These are phyloP conservation scores for Mycena maculata DNA, from an alignment of 768 basidiomycete genomes.

Conservation along the genomic window DNA sequence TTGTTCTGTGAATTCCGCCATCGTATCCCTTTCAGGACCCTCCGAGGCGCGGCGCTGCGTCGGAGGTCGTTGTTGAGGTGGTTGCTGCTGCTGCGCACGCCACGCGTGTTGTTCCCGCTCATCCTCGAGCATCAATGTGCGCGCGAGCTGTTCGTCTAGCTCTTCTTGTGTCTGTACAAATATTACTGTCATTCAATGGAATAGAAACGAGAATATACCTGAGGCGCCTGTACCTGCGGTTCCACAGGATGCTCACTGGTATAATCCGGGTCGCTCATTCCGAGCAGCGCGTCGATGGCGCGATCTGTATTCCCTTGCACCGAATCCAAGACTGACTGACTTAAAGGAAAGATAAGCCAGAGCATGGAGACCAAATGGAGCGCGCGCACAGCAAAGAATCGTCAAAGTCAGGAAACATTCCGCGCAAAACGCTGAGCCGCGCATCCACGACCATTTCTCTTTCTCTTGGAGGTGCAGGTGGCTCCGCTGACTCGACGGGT, in stretches of 20 bases:
- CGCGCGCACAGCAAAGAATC: slow-evolving; percentile 70
- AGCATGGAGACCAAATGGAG: background rate
- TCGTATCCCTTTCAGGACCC: slow-evolving; percentile 58
- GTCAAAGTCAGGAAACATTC: slow-evolving; percentile 87
- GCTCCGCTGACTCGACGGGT: background rate
- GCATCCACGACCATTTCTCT: slow-evolving; percentile 51
- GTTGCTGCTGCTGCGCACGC: slow-evolving; percentile 43
- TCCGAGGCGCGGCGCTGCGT: slow-evolving; percentile 28
- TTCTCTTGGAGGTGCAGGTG: slow-evolving; percentile 1
- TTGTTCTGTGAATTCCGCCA: slow-evolving; percentile 79
- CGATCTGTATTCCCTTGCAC: slow-evolving; percentile 77
- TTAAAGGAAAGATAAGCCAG: slow-evolving; percentile 35
- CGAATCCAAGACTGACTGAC: slow-evolving; percentile 78
- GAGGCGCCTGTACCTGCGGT: slow-evolving; percentile 39
- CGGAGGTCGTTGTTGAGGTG: slow-evolving; percentile 26
- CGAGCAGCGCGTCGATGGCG: slow-evolving; percentile 81
- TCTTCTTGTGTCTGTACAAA: slow-evolving; percentile 66
- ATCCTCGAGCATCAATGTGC: slow-evolving; percentile 76
- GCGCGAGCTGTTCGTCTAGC: slow-evolving; percentile 83
- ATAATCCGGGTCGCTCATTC: slow-evolving; percentile 89
- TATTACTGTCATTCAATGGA: background rate
- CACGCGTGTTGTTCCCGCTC: slow-evolving; percentile 54
- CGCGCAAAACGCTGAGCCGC: slow-evolving; percentile 64
- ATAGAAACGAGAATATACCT: slow-evolving; percentile 32
- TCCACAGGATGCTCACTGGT: slow-evolving; percentile 50